phyloP scores from a whole-genome alignment of 2,329 filamentous ascomycete genomes.

The Diplodia corticola region DNA sequence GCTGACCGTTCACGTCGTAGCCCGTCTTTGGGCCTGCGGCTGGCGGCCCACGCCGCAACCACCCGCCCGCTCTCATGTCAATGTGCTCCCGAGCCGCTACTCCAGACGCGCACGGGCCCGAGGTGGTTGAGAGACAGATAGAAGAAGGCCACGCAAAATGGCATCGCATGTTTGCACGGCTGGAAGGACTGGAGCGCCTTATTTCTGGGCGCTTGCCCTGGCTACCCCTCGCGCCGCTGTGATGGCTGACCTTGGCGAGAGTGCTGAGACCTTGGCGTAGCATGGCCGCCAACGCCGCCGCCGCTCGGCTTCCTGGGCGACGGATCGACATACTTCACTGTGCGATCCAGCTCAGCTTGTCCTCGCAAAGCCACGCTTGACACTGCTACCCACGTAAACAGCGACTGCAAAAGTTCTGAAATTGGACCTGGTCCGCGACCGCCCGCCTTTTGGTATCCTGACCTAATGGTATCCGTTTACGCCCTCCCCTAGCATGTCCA shows the following conservation, averaged over 20 bases:
- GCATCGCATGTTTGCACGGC: slow-evolving; percentile 3
- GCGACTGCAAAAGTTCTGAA: neutral
- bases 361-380: neutral
- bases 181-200: neutral
- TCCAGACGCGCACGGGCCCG: neutral
- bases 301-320: neutral
- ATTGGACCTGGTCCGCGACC: neutral
- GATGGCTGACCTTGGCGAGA: slow-evolving; percentile 6
- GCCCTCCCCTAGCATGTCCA: slow-evolving; percentile 58
- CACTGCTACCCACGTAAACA: neutral
- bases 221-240: neutral
- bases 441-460: slow-evolving; percentile 2
- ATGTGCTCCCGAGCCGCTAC: neutral
- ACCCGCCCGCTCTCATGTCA: neutral
- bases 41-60: slow-evolving; percentile 3
- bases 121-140: neutral
- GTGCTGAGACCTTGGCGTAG: slow-evolving; percentile 14
- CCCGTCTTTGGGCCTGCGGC: neutral
- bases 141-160: neutral
- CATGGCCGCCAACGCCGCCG: neutral
- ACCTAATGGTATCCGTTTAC: slow-evolving; percentile 38
- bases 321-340: neutral
- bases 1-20: slow-evolving; percentile 2
- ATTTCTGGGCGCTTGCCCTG: neutral
- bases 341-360: neutral